Evolutionary conservation across 441 rosid species (phyloP).

Genomic region (Sinapis alba): DNA sequence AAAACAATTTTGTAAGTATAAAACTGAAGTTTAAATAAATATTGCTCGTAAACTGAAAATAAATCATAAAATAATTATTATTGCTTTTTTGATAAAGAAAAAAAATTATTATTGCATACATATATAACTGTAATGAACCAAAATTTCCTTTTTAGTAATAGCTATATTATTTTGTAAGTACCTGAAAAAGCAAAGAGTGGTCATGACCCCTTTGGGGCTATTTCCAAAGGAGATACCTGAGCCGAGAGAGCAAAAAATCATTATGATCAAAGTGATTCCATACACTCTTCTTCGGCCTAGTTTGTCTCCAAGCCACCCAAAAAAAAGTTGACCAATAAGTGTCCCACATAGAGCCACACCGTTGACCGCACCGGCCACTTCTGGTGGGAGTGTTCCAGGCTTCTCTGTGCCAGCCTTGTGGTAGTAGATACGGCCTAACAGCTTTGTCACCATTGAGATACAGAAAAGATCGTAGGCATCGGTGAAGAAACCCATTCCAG

Average conservation of each 20-base stretch:
- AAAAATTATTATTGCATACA: too few species aligned
- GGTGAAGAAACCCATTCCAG: constrained; percentile 85
- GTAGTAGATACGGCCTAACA: constrained; percentile 71
- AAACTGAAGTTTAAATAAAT: background rate
- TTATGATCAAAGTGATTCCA: constrained; percentile 33
- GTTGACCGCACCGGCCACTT: constrained; percentile 46
- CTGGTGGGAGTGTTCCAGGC: constrained; percentile 52
- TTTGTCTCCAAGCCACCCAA: constrained; percentile 63
- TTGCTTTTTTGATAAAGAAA: too few species aligned
- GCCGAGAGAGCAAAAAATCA: constrained; percentile 15
- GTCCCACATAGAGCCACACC: constrained; percentile 78
- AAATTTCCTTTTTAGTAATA: background rate
- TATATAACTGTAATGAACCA: background rate
- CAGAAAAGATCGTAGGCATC: constrained; percentile 83
- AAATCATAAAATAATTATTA: background rate
- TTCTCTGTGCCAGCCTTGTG: constrained; percentile 6
- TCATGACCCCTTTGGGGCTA: constrained; percentile 43
- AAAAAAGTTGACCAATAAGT: constrained; percentile 58
- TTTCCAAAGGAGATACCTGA: constrained; percentile 30
- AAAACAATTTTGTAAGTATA: background rate
- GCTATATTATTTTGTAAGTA: background rate
- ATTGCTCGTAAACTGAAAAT: background rate
- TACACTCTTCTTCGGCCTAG: constrained; percentile 24
- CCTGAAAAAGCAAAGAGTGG: constrained; percentile 67
- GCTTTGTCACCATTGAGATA: constrained; percentile 59